A percentile compares a stretch with the other conserved stretches of the same genome.
Evolutionary conservation across 768 basidiomycete genomes (phyloP).

Genomic region (Hericium rajendrae): DNA sequence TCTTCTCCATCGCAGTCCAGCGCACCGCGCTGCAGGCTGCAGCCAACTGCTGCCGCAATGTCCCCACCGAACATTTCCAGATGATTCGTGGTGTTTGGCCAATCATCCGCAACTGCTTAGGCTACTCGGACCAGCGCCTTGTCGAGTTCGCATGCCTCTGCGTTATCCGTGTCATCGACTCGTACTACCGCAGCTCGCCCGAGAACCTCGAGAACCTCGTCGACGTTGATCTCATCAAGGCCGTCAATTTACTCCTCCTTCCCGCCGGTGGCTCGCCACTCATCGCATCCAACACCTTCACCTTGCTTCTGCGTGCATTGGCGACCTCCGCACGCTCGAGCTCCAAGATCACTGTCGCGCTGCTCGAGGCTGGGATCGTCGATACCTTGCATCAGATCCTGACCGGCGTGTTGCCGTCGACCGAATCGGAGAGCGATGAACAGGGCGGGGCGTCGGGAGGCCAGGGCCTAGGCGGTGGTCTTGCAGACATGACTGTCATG

Average conservation of each 20-base stretch:
- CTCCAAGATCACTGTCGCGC: slow-evolving; percentile 73
- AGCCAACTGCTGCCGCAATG: slow-evolving; percentile 91
- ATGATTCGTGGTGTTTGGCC: slow-evolving; percentile 89
- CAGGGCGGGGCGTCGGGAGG: slow-evolving; percentile 53
- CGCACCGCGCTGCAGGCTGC: slow-evolving; percentile 94
- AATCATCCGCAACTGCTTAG: slow-evolving; percentile 85
- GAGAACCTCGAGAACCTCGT: slow-evolving; percentile 84
- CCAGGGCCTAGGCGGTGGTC: slow-evolving; percentile 77
- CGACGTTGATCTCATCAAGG: slow-evolving; percentile 67
- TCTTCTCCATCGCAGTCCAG: slow-evolving; percentile 97
- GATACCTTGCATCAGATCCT: slow-evolving; percentile 91
- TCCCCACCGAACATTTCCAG: slow-evolving; percentile 78
- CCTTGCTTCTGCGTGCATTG: slow-evolving; percentile 75
- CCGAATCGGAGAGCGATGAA: slow-evolving; percentile 41
- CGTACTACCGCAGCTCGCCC: slow-evolving; percentile 75
- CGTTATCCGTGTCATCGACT: slow-evolving; percentile 89
- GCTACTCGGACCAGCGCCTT: slow-evolving; percentile 90
- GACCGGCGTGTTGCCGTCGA: slow-evolving; percentile 83
- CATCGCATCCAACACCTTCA: slow-evolving; percentile 81
- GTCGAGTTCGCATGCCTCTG: slow-evolving; percentile 95
- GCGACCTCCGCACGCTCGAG: slow-evolving; percentile 84
- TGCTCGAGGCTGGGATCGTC: slow-evolving; percentile 89
- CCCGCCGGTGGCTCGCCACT: slow-evolving; percentile 83
- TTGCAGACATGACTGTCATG: slow-evolving; percentile 96
- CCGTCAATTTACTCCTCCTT: slow-evolving; percentile 76